These are phyloP conservation scores for Mycena maculata DNA, from an alignment of 768 basidiomycete genomes.

Conservation along the genomic window DNA sequence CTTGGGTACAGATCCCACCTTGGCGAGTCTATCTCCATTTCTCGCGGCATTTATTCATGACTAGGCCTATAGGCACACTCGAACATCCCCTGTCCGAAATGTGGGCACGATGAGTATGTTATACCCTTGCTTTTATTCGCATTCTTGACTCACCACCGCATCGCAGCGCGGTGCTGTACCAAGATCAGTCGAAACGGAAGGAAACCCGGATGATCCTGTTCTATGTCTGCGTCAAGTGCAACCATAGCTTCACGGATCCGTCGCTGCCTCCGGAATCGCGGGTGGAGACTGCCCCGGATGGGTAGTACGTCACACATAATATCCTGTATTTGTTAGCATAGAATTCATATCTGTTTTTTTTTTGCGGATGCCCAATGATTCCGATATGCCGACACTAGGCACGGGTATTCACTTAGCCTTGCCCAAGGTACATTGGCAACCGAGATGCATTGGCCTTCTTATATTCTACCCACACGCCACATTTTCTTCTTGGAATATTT, in stretches of 20 bases:
- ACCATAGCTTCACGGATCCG: conserved; percentile 80
- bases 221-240: conserved; percentile 89
- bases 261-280: conserved; percentile 59
- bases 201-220: conserved; percentile 96
- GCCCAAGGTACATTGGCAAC: conserved; percentile 39
- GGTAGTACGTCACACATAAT: conserved; percentile 49
- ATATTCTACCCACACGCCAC: not conserved
- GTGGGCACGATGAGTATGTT: conserved; percentile 84
- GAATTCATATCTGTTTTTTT: not conserved
- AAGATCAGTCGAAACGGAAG: conserved; percentile 97
- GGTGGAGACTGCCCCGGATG: conserved; percentile 5
- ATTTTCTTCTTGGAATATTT: not conserved
- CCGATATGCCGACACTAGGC: conserved; percentile 9
- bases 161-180: conserved; percentile 90
- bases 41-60: not conserved
- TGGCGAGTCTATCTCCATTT: conserved; percentile 59
- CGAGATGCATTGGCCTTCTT: conserved; percentile 27
- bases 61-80: conserved; percentile 73
- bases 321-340: conserved; percentile 51
- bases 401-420: conserved; percentile 58
- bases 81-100: conserved; percentile 84
- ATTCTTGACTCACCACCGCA: conserved; percentile 57
- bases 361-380: too few species aligned
- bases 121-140: conserved; percentile 42
- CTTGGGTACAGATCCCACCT: conserved; percentile 88